Evolutionary conservation across 2,329 filamentous ascomycete species (phyloP).

Genomic region (Pseudogymnoascus sp.): DNA sequence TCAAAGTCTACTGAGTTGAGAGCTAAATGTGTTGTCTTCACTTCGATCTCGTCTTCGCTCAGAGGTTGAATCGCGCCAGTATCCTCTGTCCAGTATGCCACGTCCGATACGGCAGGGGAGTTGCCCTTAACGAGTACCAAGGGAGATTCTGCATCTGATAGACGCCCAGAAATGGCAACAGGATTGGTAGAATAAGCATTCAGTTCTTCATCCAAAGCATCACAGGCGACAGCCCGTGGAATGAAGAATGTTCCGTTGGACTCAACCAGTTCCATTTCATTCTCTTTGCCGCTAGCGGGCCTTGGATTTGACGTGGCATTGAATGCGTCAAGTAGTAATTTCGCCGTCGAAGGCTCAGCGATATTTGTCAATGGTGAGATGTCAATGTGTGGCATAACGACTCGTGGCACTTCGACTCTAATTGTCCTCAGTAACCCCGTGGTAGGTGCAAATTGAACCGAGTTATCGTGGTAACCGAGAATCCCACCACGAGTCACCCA

Average conservation of each 20-base stretch:
- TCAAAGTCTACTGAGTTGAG: not conserved
- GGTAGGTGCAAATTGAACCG: slow-evolving; percentile 10
- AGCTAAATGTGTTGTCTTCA: not conserved
- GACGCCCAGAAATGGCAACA: not conserved
- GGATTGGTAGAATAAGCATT: not conserved
- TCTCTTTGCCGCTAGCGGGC: not conserved
- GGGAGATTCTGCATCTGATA: slow-evolving; percentile 11
- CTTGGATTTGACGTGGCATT: not conserved
- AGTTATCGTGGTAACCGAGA: slow-evolving; percentile 25
- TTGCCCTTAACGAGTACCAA: slow-evolving; percentile 19
- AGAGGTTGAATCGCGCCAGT: not conserved
- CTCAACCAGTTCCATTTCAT: slow-evolving; percentile 14
- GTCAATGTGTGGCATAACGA: slow-evolving; percentile 12
- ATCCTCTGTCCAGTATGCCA: slow-evolving; percentile 10
- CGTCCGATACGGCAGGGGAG: too few relatives aligned
- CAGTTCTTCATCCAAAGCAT: slow-evolving; percentile 9
- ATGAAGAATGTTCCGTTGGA: slow-evolving; percentile 11
- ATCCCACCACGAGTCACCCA: slow-evolving; percentile 40
- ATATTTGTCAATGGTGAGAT: slow-evolving; percentile 8
- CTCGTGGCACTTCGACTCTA: slow-evolving; percentile 14
- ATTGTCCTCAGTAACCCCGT: slow-evolving; percentile 18
- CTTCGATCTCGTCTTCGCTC: slow-evolving; percentile 11
- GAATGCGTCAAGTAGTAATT: slow-evolving; percentile 5
- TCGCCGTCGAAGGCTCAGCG: not conserved
- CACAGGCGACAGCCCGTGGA: slow-evolving; percentile 10